Base-by-base conservation (phyloP, 2,329 filamentous ascomycete species). In the Mycosphaerella arachidis region DNA sequence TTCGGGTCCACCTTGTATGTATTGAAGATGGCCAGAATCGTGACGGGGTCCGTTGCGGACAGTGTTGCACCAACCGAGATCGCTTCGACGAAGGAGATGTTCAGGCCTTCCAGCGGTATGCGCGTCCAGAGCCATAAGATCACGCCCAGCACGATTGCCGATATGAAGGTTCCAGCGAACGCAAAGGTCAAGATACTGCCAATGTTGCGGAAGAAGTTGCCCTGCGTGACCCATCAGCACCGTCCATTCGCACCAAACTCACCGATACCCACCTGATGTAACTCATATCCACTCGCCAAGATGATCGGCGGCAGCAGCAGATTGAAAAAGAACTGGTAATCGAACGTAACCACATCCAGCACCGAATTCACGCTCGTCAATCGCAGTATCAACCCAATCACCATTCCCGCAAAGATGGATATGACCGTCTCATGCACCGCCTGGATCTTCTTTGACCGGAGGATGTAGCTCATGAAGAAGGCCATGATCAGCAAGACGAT, bases 261-360 rank as follows among this genome's bases (percentile, higher is more conserved):
- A 20, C 43, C 35, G 20, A n/a, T 3, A 20, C 77, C 59, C 57
- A 83, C 81, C 74, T 99, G 94, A 75, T 99, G 94, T 62, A 99
- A 78, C 77, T 99, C 94, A 78, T 97, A 99, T 57, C 94, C 94
- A 16, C 93, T 97, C 16, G 92, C 93, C 30, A 99, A 83, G 73
- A 99, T 99, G 73, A 99, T 99, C 58, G 94, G 94, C 40, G 94
- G 94, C n/a, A 99, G 89, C 12, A 99, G 85, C 50, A 99, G 85
- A 76, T 99, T 99, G 82, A 99, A 99, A 82, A 99, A 99, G 81
- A 97, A 96, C 73, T 97, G 92, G 75, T 97, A 97, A 79, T 97
- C 90, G 81, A 99, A 99, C 76, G 89, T 96, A 72, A 99, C 92
- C 65, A 91, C 87, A 73, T 90, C 90, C 74, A 92, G 88, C 69